Evolutionary conservation across 768 basidiomycete species (phyloP), one percentile per base, ranked within the genome.

Genomic region (Lyophyllum shimeji): DNA sequence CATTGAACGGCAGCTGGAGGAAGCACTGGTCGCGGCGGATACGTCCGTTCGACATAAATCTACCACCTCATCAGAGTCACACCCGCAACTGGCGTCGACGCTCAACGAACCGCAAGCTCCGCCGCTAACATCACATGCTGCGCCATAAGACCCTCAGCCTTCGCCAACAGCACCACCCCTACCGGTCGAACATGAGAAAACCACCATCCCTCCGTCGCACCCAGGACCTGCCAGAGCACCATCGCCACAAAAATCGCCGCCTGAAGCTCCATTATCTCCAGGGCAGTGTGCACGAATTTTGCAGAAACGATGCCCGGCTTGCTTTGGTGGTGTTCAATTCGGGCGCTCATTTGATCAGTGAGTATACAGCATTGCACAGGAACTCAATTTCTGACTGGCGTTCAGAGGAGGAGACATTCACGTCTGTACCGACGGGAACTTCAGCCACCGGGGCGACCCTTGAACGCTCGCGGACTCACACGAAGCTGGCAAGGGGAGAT

Each of bases 361-460:
- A 45, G 71, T 50, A 18, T 47, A 6, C 50, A 55, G 1, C 23
- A 21, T 24, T 43, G 11, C 17, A n/a, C 33, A 8, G 18, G 39
- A 13, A 1, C n/a, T 51, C 34, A 21, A 37, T 9, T 21, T 43
- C 46, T 42, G 59, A 37, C 56, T 6, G 20, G 18, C 23, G 31
- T 27, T 45, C 18, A 69, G 73, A 1, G 73, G 76, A 0, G 69
- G 65, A 2, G 74, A 78, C 52, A 62, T 77, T 9, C 73, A 76
- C 37, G 57, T 77, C 0, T 66, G 66, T 0, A 62, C 64, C 73
- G 39, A 40, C 15, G 17, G 39, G 39, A 40, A 40, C 39, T 40
- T 40, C 39, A 40, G 15, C n/a, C 39, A 78, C 51, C 60, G 66
- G 0, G n/a, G n/a, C n/a, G n/a, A n/a, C n/a, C n/a, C n/a, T n/a